Percentiles rank a stretch among this genome's conserved stretches.
These are phyloP conservation scores for Cutaneotrichosporon curvatum DNA, from an alignment of 1,284 basidiomycete genomes.

Conservation along the genomic window DNA sequence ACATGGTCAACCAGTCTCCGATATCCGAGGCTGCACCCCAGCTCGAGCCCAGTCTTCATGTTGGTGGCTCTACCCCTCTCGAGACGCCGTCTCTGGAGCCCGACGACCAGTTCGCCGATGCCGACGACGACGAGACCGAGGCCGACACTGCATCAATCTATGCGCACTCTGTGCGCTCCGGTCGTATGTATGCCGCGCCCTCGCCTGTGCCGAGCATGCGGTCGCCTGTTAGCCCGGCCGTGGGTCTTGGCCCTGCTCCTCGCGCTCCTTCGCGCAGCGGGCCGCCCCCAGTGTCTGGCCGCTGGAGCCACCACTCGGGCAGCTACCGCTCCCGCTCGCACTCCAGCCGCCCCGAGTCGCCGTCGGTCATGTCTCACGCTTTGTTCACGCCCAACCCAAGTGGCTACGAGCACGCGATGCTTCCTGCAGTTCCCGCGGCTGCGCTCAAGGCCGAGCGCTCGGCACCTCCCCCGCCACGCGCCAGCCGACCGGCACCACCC, in stretches of 20 bases:
- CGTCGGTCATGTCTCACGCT: slow-evolving; percentile 19
- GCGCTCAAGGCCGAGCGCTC: slow-evolving; percentile 9
- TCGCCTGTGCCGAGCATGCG: slow-evolving; percentile 13
- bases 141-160: slow-evolving; percentile 11
- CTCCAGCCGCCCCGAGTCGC: slow-evolving; percentile 15
- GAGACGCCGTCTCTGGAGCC: slow-evolving; percentile 1
- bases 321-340: slow-evolving; percentile 13
- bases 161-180: slow-evolving; percentile 25
- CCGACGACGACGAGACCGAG: slow-evolving; percentile 50
- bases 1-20: slow-evolving; percentile 20
- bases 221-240: background rate
- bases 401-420: too few relatives aligned
- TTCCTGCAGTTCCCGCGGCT: too few relatives aligned
- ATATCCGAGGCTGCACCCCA: slow-evolving; percentile 8
- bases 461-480: slow-evolving; percentile 4
- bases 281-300: slow-evolving; percentile 17
- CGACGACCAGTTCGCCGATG: slow-evolving; percentile 51
- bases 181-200: background rate
- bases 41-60: background rate
- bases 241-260: slow-evolving; percentile 9
- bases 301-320: slow-evolving; percentile 15
- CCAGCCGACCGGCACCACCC: slow-evolving; percentile 10
- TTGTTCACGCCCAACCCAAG: slow-evolving; percentile 14
- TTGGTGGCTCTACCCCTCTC: background rate
- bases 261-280: slow-evolving; percentile 12